A percentile compares a stretch with the other conserved stretches of the same genome.
Evolutionary conservation across 2,329 filamentous ascomycete species (phyloP).

Genomic region (Pseudohalonectria lignicola): DNA sequence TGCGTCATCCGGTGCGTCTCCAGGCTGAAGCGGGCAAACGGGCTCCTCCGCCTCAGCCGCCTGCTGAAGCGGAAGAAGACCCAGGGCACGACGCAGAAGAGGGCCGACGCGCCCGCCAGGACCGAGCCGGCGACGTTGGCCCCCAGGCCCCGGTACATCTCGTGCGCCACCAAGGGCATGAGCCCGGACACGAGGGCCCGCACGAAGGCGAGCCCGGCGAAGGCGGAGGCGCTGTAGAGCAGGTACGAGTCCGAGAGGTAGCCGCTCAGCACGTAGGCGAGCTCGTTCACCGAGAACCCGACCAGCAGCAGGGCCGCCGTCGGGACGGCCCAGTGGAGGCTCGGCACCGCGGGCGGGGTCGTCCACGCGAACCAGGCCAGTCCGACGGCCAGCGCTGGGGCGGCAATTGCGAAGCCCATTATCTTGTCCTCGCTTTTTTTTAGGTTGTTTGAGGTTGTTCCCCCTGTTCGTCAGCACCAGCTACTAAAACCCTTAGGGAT

Average conservation of each 20-base stretch:
- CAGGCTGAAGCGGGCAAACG: conserved; percentile 13
- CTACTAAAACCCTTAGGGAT: too few relatives aligned
- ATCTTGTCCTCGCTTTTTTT: conserved; percentile 35
- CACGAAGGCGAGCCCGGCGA: conserved; percentile 13
- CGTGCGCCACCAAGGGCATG: conserved; percentile 13
- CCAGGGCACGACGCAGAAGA: conserved; percentile 11
- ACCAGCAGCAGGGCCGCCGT: conserved; percentile 27
- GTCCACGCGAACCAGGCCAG: conserved; percentile 36
- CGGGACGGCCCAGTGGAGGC: conserved; percentile 25
- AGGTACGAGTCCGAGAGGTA: conserved; percentile 15
- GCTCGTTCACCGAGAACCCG: conserved; percentile 34
- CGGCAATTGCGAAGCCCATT: conserved; percentile 30
- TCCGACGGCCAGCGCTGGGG: conserved; percentile 27
- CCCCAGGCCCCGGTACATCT: conserved; percentile 11
- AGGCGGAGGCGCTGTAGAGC: conserved; percentile 14
- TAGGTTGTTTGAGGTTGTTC: too few relatives aligned
- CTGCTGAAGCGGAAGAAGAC: conserved; percentile 12
- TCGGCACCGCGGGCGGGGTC: conserved; percentile 24
- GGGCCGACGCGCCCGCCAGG: conserved; percentile 9
- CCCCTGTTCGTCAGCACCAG: too few relatives aligned
- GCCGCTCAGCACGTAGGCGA: conserved; percentile 13
- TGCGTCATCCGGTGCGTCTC: conserved; percentile 9
- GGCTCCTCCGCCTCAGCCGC: conserved; percentile 11
- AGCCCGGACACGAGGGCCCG: conserved; percentile 13
- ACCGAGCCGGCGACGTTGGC: conserved; percentile 13